Percentiles rank a stretch among this genome's conserved stretches.
These are phyloP conservation scores for Pseudotulostoma volvatum DNA, from an alignment of 495 filamentous ascomycete genomes.

Conservation along the genomic window DNA sequence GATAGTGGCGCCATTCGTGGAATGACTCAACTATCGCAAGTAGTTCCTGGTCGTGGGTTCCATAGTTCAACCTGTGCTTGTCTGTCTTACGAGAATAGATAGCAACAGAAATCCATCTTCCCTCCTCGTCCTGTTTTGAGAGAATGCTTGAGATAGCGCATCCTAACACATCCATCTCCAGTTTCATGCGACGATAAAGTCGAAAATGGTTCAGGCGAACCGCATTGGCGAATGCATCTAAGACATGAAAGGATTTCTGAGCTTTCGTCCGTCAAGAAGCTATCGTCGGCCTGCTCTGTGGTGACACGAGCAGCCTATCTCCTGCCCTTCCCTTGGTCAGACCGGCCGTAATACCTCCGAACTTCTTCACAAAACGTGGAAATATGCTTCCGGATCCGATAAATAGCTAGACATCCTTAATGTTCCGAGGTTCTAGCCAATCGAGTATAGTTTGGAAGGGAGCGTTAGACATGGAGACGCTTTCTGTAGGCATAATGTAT, in stretches of 20 bases:
- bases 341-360: slow-evolving; percentile 5
- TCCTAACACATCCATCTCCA: slow-evolving; percentile 13
- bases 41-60: background rate
- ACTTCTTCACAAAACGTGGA: slow-evolving; percentile 14
- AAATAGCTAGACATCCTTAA: slow-evolving; percentile 11
- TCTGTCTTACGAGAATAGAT: background rate
- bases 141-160: slow-evolving; percentile 4
- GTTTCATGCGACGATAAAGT: slow-evolving; percentile 1
- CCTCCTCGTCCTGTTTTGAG: background rate
- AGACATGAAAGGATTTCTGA: slow-evolving; percentile 52
- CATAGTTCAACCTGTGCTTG: background rate
- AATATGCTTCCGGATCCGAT: slow-evolving; percentile 23
- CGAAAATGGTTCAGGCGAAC: slow-evolving; percentile 12
- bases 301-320: background rate
- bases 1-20: background rate
- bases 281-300: background rate
- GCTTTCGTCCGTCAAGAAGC: slow-evolving; percentile 36
- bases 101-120: background rate
- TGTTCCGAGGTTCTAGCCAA: slow-evolving; percentile 7
- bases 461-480: slow-evolving; percentile 9
- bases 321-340: slow-evolving; percentile 5
- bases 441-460: slow-evolving; percentile 12
- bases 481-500: slow-evolving; percentile 8
- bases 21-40: background rate
- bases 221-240: slow-evolving; percentile 11